Evolutionary conservation across 192 early-diverging fungal species (phyloP).

Genomic region (Coemansia sp.): DNA sequence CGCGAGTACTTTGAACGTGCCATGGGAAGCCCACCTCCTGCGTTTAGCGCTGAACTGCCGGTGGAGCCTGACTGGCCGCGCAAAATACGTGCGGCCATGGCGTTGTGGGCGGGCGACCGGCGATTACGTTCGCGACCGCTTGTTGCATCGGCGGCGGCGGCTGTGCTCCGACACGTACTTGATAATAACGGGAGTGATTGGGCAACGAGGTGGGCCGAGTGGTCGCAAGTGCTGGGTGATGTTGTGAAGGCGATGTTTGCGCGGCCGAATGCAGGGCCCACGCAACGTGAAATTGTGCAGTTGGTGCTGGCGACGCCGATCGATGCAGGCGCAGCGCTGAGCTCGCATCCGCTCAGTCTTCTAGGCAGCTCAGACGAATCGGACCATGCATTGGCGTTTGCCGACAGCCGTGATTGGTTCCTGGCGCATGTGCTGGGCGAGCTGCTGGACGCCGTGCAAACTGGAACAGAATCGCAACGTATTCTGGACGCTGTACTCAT

Average conservation of each 20-base stretch:
- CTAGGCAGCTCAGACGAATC: conserved; percentile 17
- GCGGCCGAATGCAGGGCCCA: not conserved
- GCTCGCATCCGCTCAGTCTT: conserved; percentile 22
- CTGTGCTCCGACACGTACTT: conserved; percentile 13
- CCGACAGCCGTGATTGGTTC: conserved; percentile 45
- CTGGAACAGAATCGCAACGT: conserved; percentile 9
- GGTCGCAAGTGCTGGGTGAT: conserved; percentile 12
- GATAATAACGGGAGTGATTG: conserved; percentile 18
- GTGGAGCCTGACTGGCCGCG: conserved; percentile 39
- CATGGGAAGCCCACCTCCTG: conserved; percentile 12
- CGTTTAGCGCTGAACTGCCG: conserved; percentile 26
- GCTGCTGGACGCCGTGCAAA: conserved; percentile 14
- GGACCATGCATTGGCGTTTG: conserved; percentile 26
- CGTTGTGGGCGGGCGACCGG: conserved; percentile 25
- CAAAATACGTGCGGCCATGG: conserved; percentile 15
- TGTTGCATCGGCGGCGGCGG: not conserved
- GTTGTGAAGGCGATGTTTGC: conserved; percentile 13
- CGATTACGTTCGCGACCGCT: conserved; percentile 13
- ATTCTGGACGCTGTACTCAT: conserved; percentile 28
- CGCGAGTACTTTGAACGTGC: conserved; percentile 21
- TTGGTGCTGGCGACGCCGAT: conserved; percentile 10
- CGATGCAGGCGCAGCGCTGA: not conserved
- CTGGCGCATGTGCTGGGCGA: conserved; percentile 20
- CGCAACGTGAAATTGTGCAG: conserved; percentile 22
- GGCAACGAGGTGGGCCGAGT: conserved; percentile 31